Base-by-base conservation (phyloP, 352 stramenopile genomes). In the Pythium pyrilobum region DNA sequence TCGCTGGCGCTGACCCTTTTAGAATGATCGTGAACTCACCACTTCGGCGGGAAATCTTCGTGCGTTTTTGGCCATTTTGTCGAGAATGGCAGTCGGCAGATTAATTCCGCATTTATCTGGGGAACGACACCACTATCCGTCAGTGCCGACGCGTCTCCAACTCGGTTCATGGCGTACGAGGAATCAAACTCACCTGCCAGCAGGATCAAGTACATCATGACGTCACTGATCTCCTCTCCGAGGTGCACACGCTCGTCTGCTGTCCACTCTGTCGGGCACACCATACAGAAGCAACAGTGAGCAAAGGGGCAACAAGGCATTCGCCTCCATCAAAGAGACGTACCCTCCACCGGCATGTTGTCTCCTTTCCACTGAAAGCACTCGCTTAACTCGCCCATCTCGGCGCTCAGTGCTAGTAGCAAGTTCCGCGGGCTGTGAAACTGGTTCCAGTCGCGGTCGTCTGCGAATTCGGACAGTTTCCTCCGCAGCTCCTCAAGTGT, bases 141-240 rank as follows among this genome's bases (percentile, higher is more conserved):
- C 15, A 33, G 2, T 5, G 28, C 5, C 20, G n/a, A 3, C 5
- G 9, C 7, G 20, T 11, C 1, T 23, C 24, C 12, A 20, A 44
- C 11, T 33, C 20, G 15, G 33, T 39, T 39, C 33, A n/a, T 9
- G 13, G 16, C 24, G 6, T 0, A 6, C 6, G 13, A 23, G 16
- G 12, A 36, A 39, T 21, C 12, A 21, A 20, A 28, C 62, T 2
- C 36, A 81, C 73, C 78, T 47, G 92, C 88, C n/a, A 98, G 79
- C 24, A 88, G 85, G n/a, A 98, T 77, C 13, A 97, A 69, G 59
- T 99, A 99, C 60, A 99, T 98, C 37, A 96, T 68, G 41, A 98
- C 95, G 72, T 99, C 96, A 20, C 94, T 97, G 23, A 99, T 79
- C 72, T 99, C 96, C 66, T 98, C 92, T 24, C 88, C 92, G 5